phyloP scores from a whole-genome alignment of 2,329 filamentous ascomycete genomes.

The Microthyrium microscopicum region DNA sequence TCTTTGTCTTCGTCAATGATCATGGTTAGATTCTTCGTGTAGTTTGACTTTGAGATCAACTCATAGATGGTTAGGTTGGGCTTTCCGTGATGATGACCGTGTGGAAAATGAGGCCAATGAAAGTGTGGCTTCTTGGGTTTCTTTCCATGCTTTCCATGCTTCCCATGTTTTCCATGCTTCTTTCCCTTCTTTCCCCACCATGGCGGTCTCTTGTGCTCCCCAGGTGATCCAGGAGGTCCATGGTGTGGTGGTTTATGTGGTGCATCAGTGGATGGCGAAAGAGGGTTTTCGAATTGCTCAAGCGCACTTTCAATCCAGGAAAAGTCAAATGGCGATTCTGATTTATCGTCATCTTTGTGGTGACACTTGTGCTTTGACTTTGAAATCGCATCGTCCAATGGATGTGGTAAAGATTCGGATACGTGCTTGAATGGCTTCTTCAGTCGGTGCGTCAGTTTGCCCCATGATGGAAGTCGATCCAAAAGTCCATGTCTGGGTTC shows the following conservation, averaged over 20 bases:
- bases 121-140: slow-evolving; percentile 12
- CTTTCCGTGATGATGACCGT: slow-evolving; percentile 19
- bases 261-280: slow-evolving; percentile 12
- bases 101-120: slow-evolving; percentile 11
- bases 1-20: slow-evolving; percentile 58
- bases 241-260: slow-evolving; percentile 8
- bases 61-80: slow-evolving; percentile 62
- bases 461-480: no score
- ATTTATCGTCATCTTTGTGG: no score
- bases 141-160: slow-evolving; percentile 10
- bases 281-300: slow-evolving; percentile 6
- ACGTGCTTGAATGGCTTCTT: slow-evolving; percentile 11
- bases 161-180: not conserved
- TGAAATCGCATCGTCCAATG: slow-evolving; percentile 27
- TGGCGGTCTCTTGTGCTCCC: slow-evolving; percentile 7
- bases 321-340: no score
- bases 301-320: slow-evolving; percentile 8
- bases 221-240: slow-evolving; percentile 5
- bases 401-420: slow-evolving; percentile 19
- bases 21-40: slow-evolving; percentile 60
- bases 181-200: slow-evolving; percentile 7
- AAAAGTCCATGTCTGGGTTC: no score
- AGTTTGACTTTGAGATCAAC: slow-evolving; percentile 56
- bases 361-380: slow-evolving; percentile 33
- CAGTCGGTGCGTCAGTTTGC: slow-evolving; percentile 6